Percentiles rank a stretch among this genome's conserved stretches.
Conservation (phyloP, 1,284 basidiomycete genomes). For the Rhodotorula glutinis region DNA sequence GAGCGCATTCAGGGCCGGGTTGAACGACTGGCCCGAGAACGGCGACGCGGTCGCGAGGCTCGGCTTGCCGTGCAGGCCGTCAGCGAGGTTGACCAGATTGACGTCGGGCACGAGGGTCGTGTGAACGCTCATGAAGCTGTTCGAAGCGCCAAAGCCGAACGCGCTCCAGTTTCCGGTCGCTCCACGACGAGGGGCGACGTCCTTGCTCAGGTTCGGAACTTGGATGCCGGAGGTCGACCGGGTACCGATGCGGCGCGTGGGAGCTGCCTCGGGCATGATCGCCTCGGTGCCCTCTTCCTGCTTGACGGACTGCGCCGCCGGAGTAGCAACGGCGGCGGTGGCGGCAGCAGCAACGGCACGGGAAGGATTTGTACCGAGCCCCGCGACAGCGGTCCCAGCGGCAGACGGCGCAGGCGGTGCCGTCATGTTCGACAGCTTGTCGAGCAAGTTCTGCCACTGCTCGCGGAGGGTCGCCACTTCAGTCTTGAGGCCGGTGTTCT, state of each 20-base stretch:
- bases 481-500: constrained; percentile 78
- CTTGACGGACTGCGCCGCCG: constrained; percentile 19
- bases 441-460: constrained; percentile 46
- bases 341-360: constrained; percentile 28
- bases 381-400: constrained; percentile 18
- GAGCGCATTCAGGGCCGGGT: constrained; percentile 41
- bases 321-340: not conserved
- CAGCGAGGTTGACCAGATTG: constrained; percentile 24
- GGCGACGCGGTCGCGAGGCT: not conserved
- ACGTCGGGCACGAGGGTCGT: constrained; percentile 55
- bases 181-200: constrained; percentile 59
- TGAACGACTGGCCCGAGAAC: constrained; percentile 33
- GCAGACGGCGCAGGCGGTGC: constrained; percentile 37
- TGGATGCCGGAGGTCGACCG: constrained; percentile 44
- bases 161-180: constrained; percentile 15
- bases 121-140: constrained; percentile 79
- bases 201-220: constrained; percentile 77
- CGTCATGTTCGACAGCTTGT: constrained; percentile 48
- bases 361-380: constrained; percentile 36
- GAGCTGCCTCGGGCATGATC: constrained; percentile 6
- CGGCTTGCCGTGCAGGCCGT: constrained; percentile 27
- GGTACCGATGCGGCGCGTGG: constrained; percentile 23
- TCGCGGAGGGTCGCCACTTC: constrained; percentile 82
- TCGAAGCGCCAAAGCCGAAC: constrained; percentile 45
- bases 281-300: constrained; percentile 29